Evolutionary conservation across 495 filamentous ascomycete genomes (phyloP), one percentile per base, ranked within the genome.

Genomic region (Pseudotulostoma volvatum): DNA sequence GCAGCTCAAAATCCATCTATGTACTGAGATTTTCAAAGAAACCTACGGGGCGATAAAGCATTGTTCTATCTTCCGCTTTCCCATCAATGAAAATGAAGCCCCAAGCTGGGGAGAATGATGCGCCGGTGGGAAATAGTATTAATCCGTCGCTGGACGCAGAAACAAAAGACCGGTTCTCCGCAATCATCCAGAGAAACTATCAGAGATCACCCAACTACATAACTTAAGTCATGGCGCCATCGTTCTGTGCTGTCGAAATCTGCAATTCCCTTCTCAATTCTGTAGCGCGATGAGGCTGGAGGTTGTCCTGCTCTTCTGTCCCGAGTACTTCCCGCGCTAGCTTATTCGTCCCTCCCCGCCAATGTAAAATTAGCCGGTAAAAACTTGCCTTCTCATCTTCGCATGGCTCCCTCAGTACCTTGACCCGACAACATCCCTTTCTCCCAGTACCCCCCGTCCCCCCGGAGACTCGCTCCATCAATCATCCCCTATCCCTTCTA

Each of bases 81-180:
- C n/a, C n/a, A n/a, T n/a, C n/a, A n/a, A n/a, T n/a, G n/a, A n/a
- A n/a, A n/a, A n/a, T n/a, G n/a, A n/a, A n/a, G n/a, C n/a, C n/a
- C n/a, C n/a, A n/a, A n/a, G n/a, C n/a, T n/a, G n/a, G n/a, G n/a
- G n/a, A n/a, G n/a, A n/a, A n/a, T n/a, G n/a, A n/a, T 53, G 44
- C 44, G 42, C 49, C 51, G 55, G 49, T 51, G 54, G 60, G 61
- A 63, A 64, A 64, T 60, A 60, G 59, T 63, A 53, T 65, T 64
- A 65, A 65, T 65, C 61, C 61, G 61, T 49, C 52, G 48, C 50
- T 49, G 52, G 54, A 58, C 61, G 61, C 61, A 65, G 61, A 65
- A 65, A 65, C 54, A 52, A 65, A 65, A 61, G 51, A 56, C 61
- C 61, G 55, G 52, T 15, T 37, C 49, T 52, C 52, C 52, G 56